Evolutionary conservation across 2,329 filamentous ascomycete genomes (phyloP), one percentile per base, ranked within the genome.

Genomic region (Paraphoma chrysanthemicola): DNA sequence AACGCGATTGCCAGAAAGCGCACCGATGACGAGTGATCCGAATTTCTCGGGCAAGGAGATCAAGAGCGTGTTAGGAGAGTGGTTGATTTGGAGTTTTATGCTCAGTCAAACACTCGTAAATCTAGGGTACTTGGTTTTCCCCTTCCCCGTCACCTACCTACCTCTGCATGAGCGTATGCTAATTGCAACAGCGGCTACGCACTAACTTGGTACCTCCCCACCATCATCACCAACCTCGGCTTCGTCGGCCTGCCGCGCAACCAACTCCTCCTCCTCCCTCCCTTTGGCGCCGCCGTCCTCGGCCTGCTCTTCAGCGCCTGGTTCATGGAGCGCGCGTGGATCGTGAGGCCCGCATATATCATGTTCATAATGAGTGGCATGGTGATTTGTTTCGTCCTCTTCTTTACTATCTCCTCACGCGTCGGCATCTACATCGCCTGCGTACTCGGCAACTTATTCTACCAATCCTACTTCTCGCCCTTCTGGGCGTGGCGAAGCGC

Each of bases 221-320:
- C 76, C 1, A 75, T 80, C 31, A 77, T 78, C 8, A 80, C 79
- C 0, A 73, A 71, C 36, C 69, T 81, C 0, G 79, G 79, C 5
- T 81, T 81, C 52, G 76, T 75, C 2, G 67, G 67, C 1, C 67
- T 81, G 14, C 80, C 79, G 0, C 67, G 73, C 18, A 82, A 82
- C 56, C 79, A 81, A 52, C 65, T 82, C 5, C 72, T 81, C 7
- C 80, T 81, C 54, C 79, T 82, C n/a, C 79, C 80, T 0, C 79
- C 79, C 1, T 77, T 78, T 6, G 75, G 67, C 2, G 77, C 75
- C 3, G 70, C 74, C 0, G 72, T 80, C 1, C 39, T 77, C 1
- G 72, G 71, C 0, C 73, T 80, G 44, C 72, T 80, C 6, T 73
- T 79, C 48, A 74, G 72, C 0, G 78, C 77, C 1, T 79, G 78